Conservation (phyloP, 345 rosid species). For the Microthlaspi erraticum region DNA sequence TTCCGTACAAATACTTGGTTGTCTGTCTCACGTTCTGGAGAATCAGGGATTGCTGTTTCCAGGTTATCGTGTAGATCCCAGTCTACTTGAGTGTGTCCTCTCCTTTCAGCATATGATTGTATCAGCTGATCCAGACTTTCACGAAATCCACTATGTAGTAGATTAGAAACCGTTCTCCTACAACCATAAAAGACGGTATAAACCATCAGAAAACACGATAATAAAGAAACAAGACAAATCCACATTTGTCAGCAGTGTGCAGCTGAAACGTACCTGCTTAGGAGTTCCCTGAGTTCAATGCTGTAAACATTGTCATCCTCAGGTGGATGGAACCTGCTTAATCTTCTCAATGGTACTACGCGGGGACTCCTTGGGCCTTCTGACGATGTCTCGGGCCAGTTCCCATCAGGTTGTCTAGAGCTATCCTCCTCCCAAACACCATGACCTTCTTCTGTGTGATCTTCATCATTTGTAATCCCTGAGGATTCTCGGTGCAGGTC, state of each 20-base stretch:
- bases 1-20: constrained; percentile 66
- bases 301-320: constrained; percentile 95
- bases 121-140: constrained; percentile 97
- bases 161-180: constrained; percentile 98
- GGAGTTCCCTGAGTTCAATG: constrained; percentile 95
- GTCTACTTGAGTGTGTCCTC: constrained; percentile 80
- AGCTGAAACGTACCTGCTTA: constrained; percentile 71
- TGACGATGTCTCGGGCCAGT: constrained; percentile 67
- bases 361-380: constrained; percentile 72
- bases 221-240: not conserved
- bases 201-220: constrained; percentile 14
- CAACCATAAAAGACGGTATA: constrained; percentile 8
- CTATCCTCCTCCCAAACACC: constrained; percentile 65
- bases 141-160: constrained; percentile 97
- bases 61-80: constrained; percentile 92
- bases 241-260: constrained; percentile 3
- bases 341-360: constrained; percentile 67
- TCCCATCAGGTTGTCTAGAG: constrained; percentile 60
- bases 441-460: constrained; percentile 50
- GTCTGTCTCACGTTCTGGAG: constrained; percentile 69
- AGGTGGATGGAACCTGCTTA: constrained; percentile 88
- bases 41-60: constrained; percentile 63
- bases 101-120: constrained; percentile 94
- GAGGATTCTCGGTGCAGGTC: constrained; percentile 61
- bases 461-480: constrained; percentile 56